Conservation (phyloP, 78 protist species). For the Dictyostelium citrinum region DNA sequence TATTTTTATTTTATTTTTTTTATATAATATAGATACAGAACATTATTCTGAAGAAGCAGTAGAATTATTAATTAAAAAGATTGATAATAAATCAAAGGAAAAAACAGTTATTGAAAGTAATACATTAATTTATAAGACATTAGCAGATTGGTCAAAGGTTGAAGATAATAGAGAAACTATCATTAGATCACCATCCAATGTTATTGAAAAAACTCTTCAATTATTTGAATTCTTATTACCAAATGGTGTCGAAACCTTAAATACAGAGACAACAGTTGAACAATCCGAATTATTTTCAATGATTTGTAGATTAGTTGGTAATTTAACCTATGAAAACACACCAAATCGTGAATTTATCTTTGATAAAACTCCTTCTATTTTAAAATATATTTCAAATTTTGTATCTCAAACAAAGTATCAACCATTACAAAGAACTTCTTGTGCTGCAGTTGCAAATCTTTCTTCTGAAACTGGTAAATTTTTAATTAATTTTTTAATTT, state of each 20-base stretch:
- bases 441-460: slow-evolving; percentile 22
- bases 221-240: background rate
- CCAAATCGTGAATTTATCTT: background rate
- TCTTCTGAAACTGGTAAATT: slow-evolving; percentile 17
- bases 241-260: background rate
- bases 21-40: background rate
- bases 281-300: background rate
- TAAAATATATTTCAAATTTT: background rate
- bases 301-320: slow-evolving; percentile 57
- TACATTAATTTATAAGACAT: slow-evolving; percentile 26
- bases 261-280: background rate
- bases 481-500: no score
- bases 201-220: background rate
- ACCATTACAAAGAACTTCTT: background rate
- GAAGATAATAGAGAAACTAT: slow-evolving; percentile 57
- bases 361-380: background rate
- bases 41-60: background rate
- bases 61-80: background rate
- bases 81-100: background rate
- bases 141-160: slow-evolving; percentile 51
- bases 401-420: background rate
- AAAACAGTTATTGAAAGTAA: background rate
- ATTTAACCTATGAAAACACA: slow-evolving; percentile 34
- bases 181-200: background rate
- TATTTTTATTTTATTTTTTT: background rate